Base-by-base conservation (phyloP, 1,284 basidiomycete genomes). In the Salmacisia buchloeana region DNA sequence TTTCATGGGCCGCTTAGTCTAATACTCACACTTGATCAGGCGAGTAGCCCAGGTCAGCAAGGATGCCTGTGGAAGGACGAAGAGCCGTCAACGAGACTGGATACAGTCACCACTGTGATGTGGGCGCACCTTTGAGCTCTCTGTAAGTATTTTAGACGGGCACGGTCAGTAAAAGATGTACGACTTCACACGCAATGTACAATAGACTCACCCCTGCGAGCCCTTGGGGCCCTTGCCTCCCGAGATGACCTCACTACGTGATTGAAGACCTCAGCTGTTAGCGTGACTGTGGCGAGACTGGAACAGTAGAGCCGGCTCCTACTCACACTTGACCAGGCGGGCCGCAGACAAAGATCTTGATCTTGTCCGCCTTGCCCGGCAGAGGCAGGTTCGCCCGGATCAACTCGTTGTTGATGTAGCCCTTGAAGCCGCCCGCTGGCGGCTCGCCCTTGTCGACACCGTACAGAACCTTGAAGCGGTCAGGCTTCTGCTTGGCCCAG, bases 311-410 rank as follows among this genome's bases (percentile, higher is more conserved):
- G n/a, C n/a, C n/a, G n/a, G n/a, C n/a, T 38, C 36, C 36, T 12
- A 43, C 41, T 43, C 23, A 43, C 21, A 76, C 69, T 67, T 74
- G 74, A 27, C 71, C 69, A 34, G 73, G 73, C 34, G 76, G 73
- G 23, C 90, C 92, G 77, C 94, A 97, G 35, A 97, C 83, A 79
- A 93, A 92, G 60, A 94, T 83, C 83, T 92, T 93, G 76, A 91
- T 84, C 82, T 92, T 94, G 66, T 90, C 86, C 4, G 85, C 87
- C 56, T 87, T 81, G 10, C 83, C 84, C 18, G 92, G 82, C 25
- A 89, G 83, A 38, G 87, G 85, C 58, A 93, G 83, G 80, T 92
- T 83, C 75, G 89, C 83, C 82, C 86, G 85, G 72, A 96, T 83
- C 57, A 92, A 76, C 35, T 90, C 87, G 61, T 84, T 81, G 62